These are phyloP conservation scores for Sequoia sempervirens DNA, from an alignment of 75 land plant species.

Conservation along the genomic window DNA sequence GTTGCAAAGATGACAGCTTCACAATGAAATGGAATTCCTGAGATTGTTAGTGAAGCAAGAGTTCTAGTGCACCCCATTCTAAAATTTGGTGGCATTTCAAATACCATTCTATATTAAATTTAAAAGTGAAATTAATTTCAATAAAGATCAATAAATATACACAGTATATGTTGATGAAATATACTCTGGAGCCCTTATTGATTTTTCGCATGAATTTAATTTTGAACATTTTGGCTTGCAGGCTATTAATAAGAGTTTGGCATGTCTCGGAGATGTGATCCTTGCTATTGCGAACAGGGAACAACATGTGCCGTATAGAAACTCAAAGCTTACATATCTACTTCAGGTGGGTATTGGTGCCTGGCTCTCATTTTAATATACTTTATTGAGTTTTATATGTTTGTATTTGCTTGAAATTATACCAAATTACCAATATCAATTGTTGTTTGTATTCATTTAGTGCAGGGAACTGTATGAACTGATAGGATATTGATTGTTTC, in stretches of 20 bases:
- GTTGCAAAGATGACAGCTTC: too few relatives aligned
- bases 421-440: not conserved
- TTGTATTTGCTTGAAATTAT: not conserved
- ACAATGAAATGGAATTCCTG: not conserved
- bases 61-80: not conserved
- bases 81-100: not conserved
- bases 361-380: not conserved
- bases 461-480: not conserved
- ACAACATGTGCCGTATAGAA: slow-evolving; percentile 77
- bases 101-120: not conserved
- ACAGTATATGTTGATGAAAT: not conserved
- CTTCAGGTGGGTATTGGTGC: slow-evolving; percentile 62
- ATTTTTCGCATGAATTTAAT: not conserved
- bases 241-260: slow-evolving; percentile 92
- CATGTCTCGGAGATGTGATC: slow-evolving; percentile 86
- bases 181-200: not conserved
- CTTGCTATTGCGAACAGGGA: slow-evolving; percentile 87
- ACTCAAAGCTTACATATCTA: slow-evolving; percentile 91
- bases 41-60: not conserved
- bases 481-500: not conserved
- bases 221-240: slow-evolving; percentile 15
- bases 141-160: not conserved
- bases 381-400: not conserved
- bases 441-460: not conserved
- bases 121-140: not conserved